Evolutionary conservation across 2,329 filamentous ascomycete genomes (phyloP), one percentile per base, ranked within the genome.

Genomic region (Thielaviopsis euricoi): DNA sequence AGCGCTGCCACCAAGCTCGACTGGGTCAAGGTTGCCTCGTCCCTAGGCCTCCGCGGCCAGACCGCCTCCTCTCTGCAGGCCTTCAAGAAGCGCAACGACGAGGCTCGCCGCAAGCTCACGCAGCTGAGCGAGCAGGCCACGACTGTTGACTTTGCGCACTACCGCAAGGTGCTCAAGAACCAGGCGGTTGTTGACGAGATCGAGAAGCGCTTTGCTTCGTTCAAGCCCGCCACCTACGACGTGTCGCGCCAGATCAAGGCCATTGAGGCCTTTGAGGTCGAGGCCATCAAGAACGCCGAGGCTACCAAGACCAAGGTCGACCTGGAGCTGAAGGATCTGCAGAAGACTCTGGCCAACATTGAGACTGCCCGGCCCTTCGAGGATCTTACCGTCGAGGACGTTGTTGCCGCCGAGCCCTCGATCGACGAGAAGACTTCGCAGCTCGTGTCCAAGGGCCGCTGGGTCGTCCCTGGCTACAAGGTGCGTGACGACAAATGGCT

Each of bases 31-130:
- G 83, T 98, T 70, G 86, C 86, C 75, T 83, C 81, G 76, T 94
- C 91, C 70, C 89, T 98, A 69, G 91, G 91, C 73, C 89, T 98
- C 73, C 88, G 88, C 74, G 93, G 93, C 73, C 87, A 89, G 78
- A 98, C 93, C 66, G 90, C 88, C 66, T 76, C 85, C 68, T 86
- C 91, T 62, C 89, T 98, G 62, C 86, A 91, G 73, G 82, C 88
- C 65, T 98, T 98, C 86, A 98, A 98, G 83, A 93, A 95, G 84
- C 90, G 93, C 77, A 96, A 97, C 80, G 93, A 98, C 72, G 90
- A 96, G 72, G 91, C 89, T 71, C 90, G 91, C 76, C 91, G 93
- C 78, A 91, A 91, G 77, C 80, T 98, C 62, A 83, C 86, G 73
- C 68, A 82, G 62, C 88, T 98, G 60, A 83, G 82, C 63, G 89